phyloP scores from a whole-genome alignment of 352 stramenopile genomes.

The Aphanomyces astaci region DNA sequence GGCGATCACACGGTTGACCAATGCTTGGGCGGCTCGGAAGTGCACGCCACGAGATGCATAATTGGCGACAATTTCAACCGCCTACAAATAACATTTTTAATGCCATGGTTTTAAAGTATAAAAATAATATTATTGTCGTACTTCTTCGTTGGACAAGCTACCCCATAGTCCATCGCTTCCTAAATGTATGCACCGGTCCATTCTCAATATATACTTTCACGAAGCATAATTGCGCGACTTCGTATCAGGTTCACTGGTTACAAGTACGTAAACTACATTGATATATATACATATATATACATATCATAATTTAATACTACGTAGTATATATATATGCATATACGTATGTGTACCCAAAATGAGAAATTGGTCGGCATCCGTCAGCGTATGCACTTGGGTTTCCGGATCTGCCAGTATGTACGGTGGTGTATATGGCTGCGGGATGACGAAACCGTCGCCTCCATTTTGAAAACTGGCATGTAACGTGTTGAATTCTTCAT shows the following conservation, averaged over 20 bases:
- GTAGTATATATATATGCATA: no score
- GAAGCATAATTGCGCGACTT: background rate
- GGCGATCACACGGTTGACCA: conserved; percentile 74
- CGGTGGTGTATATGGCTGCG: conserved; percentile 84
- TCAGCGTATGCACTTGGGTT: conserved; percentile 50
- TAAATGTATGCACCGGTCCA: background rate
- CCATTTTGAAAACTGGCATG: conserved; percentile 68
- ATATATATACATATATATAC: no score
- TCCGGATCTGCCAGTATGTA: conserved; percentile 89
- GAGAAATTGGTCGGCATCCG: conserved; percentile 90
- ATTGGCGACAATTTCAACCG: conserved; percentile 84
- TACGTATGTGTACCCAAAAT: conserved; percentile 89
- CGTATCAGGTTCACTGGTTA: no score
- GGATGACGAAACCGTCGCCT: conserved; percentile 76
- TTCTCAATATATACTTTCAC: background rate
- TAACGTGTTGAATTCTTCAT: conserved; percentile 87
- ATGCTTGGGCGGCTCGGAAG: conserved; percentile 52
- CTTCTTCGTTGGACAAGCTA: conserved; percentile 91
- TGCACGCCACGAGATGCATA: conserved; percentile 47
- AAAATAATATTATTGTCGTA: background rate
- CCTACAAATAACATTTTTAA: conserved; percentile 24
- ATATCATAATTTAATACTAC: no score
- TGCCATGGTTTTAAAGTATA: no score
- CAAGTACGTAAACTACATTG: no score
- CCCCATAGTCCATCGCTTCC: conserved; percentile 96